Base-by-base conservation (phyloP, 768 basidiomycete genomes). In the Suillus subluteus region DNA sequence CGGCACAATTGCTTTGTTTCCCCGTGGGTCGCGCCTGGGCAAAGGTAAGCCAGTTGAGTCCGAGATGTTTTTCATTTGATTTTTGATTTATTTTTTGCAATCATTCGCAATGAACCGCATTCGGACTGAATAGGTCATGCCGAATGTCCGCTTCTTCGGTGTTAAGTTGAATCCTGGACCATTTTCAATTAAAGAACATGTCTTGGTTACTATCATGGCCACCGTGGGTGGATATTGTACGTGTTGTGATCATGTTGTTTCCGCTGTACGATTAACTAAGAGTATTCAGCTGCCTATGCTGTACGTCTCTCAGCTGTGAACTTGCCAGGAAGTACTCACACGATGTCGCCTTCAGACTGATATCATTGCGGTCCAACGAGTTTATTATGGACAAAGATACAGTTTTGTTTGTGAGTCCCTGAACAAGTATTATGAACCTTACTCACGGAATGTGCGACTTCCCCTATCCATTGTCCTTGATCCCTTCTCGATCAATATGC, bases 121-220 rank as follows among this genome's bases (percentile, higher is more conserved):
- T 6, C 1, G 2, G 0, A 9, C 32, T 16, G 30, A 52, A 46
- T 76, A 86, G 62, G 70, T 87, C 8, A 70, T 88, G 40, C 91
- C 91, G 1, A 72, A 77, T 30, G 78, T 83, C 66, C 79, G 74
- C 37, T 73, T 92, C 3, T 86, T 88, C 43, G 89, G 90, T n/a
- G 48, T 87, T 23, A 77, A 84, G 18, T 74, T 91, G 56, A 92
- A 92, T 74, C 90, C 90, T 21, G 92, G 92, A 4, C 89, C 87
- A 1, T 93, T 91, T 73, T 86, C 84, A 30, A 90, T 93, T 74
- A 92, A 94, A 78, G 92, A 86, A 66, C 86, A 86, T 68, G 87
- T 89, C 0, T 75, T 93, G 26, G 83, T 91, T 62, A 91, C 87
- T 0, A 87, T 92, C 69, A 91, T 91, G 78, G 87, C 88, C 2